Evolutionary conservation across 1,139 yeast genomes (phyloP), one percentile per base, ranked within the genome.

Genomic region (Scheffersomyces titani): DNA sequence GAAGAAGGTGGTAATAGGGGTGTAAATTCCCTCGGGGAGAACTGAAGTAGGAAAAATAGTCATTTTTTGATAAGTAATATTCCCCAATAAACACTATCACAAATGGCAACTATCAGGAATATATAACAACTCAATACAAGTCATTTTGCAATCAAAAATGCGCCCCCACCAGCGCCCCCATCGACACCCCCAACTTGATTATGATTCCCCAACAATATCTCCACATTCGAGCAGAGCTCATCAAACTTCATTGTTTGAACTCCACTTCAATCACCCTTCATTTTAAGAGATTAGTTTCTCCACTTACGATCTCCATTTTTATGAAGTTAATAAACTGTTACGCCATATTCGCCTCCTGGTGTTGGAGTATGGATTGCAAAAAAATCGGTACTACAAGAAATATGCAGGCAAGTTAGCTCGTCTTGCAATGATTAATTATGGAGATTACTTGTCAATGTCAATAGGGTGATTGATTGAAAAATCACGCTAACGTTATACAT

Each of bases 1-100:
- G 79, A 78, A 81, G 66, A 81, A 83, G 7, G 86, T 81, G 55
- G 83, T 78, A n/a, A 75, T 70, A 24, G 85, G 84, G 22, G 82
- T 75, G 65, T 80, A 81, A 47, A 81, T 75, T 50, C 83, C 84
- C 50, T 60, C 55, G 2, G 56, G 56, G 40, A 52, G 49, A n/a
- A 56, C 46, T 20, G 44, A 50, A 6, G 50, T 13, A n/a, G 16
- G 19, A n/a, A 45, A 44, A n/a, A 54, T 46, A n/a, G 56, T 51
- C 56, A 54, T 54, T n/a, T 24, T 20, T 7, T 19, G 18, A 49
- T 18, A 21, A n/a, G 36, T 47, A 54, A n/a, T 30, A 30, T 11
- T 13, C 16, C 3, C 16, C 2, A 2, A 30, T 6, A 9, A 30
- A 4, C 16, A 2, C 13, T 30, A 30, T 30, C 40, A 30, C 9